A percentile compares a stretch with the other conserved stretches of the same genome.
Conservation (phyloP, 495 filamentous ascomycete genomes). For the Cercophora newfieldiana region DNA sequence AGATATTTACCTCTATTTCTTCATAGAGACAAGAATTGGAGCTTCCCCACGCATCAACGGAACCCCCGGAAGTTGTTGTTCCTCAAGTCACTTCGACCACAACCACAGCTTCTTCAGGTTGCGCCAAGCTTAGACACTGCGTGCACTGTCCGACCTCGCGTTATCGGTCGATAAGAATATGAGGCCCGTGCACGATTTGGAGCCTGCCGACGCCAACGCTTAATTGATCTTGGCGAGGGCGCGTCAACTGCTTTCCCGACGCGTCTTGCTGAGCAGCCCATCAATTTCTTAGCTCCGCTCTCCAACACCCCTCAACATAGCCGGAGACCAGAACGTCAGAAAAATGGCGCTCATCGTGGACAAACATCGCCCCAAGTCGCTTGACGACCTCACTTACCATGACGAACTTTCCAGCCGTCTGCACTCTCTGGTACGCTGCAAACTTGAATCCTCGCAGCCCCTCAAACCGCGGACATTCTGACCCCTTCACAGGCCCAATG, state of each 20-base stretch:
- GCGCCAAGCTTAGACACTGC: no score
- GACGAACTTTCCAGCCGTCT: constrained; percentile 84
- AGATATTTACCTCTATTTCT: no score
- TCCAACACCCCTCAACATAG: background rate
- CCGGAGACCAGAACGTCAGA: background rate
- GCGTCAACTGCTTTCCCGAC: constrained; percentile 22
- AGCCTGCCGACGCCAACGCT: background rate
- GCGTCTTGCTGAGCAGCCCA: constrained; percentile 18
- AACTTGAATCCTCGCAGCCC: constrained; percentile 32
- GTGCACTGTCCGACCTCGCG: background rate
- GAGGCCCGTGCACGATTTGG: background rate
- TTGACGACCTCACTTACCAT: constrained; percentile 87
- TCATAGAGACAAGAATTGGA: no score
- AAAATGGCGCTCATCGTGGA: constrained; percentile 79
- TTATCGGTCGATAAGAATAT: background rate
- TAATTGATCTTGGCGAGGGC: constrained; percentile 26
- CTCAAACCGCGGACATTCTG: constrained; percentile 8
- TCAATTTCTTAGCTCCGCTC: background rate
- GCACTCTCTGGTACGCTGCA: constrained; percentile 76
- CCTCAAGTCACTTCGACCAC: no score
- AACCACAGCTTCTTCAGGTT: no score
- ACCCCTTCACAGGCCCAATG: constrained; percentile 71
- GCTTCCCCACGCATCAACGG: no score
- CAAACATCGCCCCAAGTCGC: constrained; percentile 85
- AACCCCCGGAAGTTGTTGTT: no score